Evolutionary conservation across 768 basidiomycete genomes (phyloP).

Genomic region (Lentinula boryana): DNA sequence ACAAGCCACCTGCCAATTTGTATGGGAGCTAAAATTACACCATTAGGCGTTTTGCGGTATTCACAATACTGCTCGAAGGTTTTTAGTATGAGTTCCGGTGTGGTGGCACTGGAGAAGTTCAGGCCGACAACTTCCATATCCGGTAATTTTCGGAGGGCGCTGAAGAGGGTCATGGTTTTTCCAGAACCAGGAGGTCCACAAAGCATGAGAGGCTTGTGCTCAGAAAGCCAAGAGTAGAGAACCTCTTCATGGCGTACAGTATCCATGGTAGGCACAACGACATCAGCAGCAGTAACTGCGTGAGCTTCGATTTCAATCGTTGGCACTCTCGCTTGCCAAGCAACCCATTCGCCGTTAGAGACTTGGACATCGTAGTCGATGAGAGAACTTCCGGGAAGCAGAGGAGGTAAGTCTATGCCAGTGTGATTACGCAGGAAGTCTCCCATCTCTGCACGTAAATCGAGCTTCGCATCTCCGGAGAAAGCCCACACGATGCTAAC

Average conservation of each 20-base stretch:
- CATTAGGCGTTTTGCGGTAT: conserved; percentile 96
- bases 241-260: conserved; percentile 99
- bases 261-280: conserved; percentile 97
- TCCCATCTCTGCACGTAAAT: conserved; percentile 84
- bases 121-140: conserved; percentile 99
- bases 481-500: conserved; percentile 98
- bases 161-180: conserved; percentile 99
- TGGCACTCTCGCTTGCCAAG: conserved; percentile 91
- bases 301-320: conserved; percentile 96
- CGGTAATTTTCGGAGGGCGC: conserved; percentile 92
- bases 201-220: conserved; percentile 96
- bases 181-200: conserved; percentile 99
- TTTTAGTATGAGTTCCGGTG: conserved; percentile 96
- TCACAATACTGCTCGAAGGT: conserved; percentile 99
- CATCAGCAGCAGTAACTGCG: conserved; percentile 90
- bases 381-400: conserved; percentile 72
- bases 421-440: conserved; percentile 81
- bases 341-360: conserved; percentile 76
- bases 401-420: conserved; percentile 81
- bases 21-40: conserved; percentile 88
- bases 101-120: conserved; percentile 98
- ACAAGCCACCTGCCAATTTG: conserved; percentile 98
- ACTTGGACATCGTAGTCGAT: conserved; percentile 96
- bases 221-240: conserved; percentile 96
- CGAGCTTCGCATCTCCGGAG: conserved; percentile 91